These are phyloP conservation scores for Flaveria bidentis DNA, from an alignment of 129 eudicot species.

Conservation along the genomic window DNA sequence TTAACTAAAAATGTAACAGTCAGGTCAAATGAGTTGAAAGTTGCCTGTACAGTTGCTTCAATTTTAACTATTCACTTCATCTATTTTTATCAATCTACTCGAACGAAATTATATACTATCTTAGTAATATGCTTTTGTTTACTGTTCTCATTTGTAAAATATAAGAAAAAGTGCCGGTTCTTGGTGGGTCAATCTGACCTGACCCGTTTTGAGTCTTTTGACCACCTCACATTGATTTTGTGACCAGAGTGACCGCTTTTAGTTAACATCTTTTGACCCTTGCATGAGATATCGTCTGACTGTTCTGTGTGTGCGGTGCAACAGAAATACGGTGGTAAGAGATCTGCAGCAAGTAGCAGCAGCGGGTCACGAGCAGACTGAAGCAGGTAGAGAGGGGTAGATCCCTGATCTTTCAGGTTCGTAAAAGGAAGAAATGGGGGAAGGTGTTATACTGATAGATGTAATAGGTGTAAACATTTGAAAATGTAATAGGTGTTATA, in stretches of 20 bases:
- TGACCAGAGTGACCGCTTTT: not conserved
- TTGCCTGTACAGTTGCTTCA: too few relatives aligned
- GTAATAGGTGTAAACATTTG: not conserved
- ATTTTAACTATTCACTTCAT: not conserved
- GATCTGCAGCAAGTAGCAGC: constrained; percentile 37
- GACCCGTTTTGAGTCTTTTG: not conserved
- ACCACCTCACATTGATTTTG: not conserved
- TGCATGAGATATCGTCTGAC: not conserved
- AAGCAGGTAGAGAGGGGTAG: not conserved
- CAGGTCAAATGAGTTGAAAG: not conserved
- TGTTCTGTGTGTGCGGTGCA: constrained; percentile 7
- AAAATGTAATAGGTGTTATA: constrained; percentile 33
- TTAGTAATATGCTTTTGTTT: not conserved
- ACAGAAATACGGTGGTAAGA: constrained; percentile 63
- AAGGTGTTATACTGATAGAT: not conserved
- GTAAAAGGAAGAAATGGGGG: not conserved
- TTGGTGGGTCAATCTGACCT: not conserved
- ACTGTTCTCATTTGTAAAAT: too few relatives aligned
- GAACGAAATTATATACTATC: not conserved
- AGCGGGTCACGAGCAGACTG: constrained; percentile 48
- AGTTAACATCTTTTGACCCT: not conserved
- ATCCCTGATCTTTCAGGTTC: constrained; percentile 1
- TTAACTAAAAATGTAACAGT: not conserved
- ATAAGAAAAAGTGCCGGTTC: too few relatives aligned
- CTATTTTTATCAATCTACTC: not conserved